Percentiles rank a stretch among this genome's conserved stretches.
Conservation (phyloP, 2,329 filamentous ascomycete species). For the Eutypella sp. region DNA sequence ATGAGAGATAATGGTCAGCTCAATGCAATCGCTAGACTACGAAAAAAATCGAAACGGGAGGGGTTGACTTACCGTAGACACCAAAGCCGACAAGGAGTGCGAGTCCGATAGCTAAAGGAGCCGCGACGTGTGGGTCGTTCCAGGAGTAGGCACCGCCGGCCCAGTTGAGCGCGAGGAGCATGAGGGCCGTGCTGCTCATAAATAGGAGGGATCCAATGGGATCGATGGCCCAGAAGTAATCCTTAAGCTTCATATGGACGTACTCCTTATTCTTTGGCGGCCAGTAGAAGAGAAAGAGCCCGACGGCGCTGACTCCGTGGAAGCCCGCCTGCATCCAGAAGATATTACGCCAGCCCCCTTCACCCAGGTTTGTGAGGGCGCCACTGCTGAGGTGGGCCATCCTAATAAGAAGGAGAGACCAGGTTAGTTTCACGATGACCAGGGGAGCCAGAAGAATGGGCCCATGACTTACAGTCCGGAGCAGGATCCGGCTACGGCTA, state of each 20-base stretch:
- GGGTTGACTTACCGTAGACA: slow-evolving; percentile 28
- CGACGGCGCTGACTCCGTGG: slow-evolving; percentile 41
- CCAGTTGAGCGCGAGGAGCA: slow-evolving; percentile 42
- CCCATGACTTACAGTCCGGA: slow-evolving; percentile 42
- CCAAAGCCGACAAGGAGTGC: slow-evolving; percentile 35
- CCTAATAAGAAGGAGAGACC: slow-evolving; percentile 21
- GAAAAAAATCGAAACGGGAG: neutral
- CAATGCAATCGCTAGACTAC: too few species aligned
- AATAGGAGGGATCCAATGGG: slow-evolving; percentile 42
- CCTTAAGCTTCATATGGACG: slow-evolving; percentile 31
- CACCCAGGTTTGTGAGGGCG: slow-evolving; percentile 42
- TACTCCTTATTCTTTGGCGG: slow-evolving; percentile 29
- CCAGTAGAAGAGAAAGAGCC: slow-evolving; percentile 44
- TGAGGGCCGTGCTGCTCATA: slow-evolving; percentile 36
- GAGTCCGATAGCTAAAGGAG: slow-evolving; percentile 36
- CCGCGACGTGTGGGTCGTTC: slow-evolving; percentile 35
- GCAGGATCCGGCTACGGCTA: slow-evolving; percentile 44
- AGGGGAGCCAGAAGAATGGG: slow-evolving; percentile 32
- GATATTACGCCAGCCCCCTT: slow-evolving; percentile 49
- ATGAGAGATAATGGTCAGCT: too few species aligned
- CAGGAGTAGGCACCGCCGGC: slow-evolving; percentile 36
- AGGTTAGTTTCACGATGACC: neutral
- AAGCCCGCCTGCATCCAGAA: slow-evolving; percentile 56
- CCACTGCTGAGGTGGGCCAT: slow-evolving; percentile 46
- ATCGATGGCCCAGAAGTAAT: slow-evolving; percentile 42